Base-by-base conservation (phyloP, 2,329 filamentous ascomycete species). In the Diaporthe amygdali region DNA sequence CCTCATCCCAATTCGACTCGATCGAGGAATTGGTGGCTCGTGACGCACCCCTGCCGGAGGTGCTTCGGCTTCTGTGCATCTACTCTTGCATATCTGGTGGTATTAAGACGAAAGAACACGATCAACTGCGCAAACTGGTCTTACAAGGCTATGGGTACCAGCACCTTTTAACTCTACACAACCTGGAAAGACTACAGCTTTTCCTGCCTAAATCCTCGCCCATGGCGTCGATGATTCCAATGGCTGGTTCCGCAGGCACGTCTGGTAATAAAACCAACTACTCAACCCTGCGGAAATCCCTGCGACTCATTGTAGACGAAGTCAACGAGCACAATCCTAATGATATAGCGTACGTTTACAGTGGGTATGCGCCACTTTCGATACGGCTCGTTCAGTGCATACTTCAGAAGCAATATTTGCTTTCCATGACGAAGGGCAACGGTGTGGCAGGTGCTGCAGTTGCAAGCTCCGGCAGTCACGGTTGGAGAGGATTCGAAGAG, bases 261-360 rank as follows among this genome's bases (percentile, higher is more conserved):
- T 82, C 86, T 22, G 92, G 92, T 20, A 90, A 88, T 27, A 94
- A 95, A 80, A 97, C 95, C 14, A 98, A 98, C 80, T 99, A 98
- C 82, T 92, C 91, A 5, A 93, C 94, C 75, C 85, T 98, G 6
- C 92, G 97, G 68, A 97, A 96, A 80, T 91, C 92, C 72, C 89
- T 99, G 17, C 91, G 93, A 37, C 88, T 99, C 20, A 97, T 98
- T 79, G 93, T 98, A 69, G 96, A 99, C 79, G 96, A 98, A 79
- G 96, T 99, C 47, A 95, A 97, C 78, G 96, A 99, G 81, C 92
- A 96, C 71, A 93, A 97, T 56, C 96, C 96, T 3, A 94, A 96
- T 77, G 96, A 99, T 77, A 92, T 98, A 73, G 93, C 95, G n/a
- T 99, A 99, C 78, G 95, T 98, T 14, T 99, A 98, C 82, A 97